phyloP scores from a whole-genome alignment of 768 basidiomycete species.

The Lanmaoa pseudosensibilis region DNA sequence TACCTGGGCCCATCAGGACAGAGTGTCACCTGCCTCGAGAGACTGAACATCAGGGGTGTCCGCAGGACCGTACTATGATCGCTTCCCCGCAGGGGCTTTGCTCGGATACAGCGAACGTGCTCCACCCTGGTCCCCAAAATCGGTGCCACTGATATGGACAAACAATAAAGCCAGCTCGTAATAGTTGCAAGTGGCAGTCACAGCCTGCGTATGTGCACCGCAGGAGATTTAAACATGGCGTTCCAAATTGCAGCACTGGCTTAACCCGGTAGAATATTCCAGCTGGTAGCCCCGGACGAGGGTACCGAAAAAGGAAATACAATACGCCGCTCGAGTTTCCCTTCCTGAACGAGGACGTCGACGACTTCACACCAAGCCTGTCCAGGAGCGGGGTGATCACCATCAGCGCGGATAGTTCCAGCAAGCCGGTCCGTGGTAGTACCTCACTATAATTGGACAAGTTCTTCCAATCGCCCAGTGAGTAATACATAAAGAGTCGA shows the following conservation, averaged over 20 bases:
- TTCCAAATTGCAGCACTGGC: background rate
- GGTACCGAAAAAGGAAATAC: background rate
- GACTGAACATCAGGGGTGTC: no score
- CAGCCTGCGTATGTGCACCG: no score
- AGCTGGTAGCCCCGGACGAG: background rate
- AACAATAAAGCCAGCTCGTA: background rate
- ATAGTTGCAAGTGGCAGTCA: background rate
- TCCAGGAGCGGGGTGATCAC: background rate
- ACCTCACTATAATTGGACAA: background rate
- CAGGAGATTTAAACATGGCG: background rate
- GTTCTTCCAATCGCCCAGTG: background rate
- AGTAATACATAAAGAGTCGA: conserved; percentile 15
- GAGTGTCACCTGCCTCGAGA: no score
- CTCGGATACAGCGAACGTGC: no score
- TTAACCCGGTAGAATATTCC: background rate
- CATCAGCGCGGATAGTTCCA: conserved; percentile 1
- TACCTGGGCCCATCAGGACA: no score
- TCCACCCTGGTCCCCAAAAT: no score
- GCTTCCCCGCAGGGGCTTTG: no score
- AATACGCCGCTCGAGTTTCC: background rate
- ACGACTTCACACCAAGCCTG: background rate
- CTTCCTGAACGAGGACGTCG: background rate
- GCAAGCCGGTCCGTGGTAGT: conserved; percentile 10
- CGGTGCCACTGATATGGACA: no score
- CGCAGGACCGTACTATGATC: no score